Evolutionary conservation across 305 asterid species (phyloP).

Genomic region (Fraxinus baroniana): DNA sequence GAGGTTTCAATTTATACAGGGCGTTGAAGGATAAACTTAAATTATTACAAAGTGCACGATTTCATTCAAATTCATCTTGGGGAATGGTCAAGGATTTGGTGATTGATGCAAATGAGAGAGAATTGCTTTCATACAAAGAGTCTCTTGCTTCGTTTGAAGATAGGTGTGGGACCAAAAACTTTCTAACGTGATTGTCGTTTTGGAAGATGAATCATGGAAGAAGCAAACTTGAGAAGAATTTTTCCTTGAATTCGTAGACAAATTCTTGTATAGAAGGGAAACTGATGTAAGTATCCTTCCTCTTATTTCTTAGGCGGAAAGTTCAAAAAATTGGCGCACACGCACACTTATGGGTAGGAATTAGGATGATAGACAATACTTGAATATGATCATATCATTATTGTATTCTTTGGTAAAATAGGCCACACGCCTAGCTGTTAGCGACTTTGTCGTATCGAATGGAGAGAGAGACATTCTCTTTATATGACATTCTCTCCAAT

Average conservation of each 20-base stretch:
- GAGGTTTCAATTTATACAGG: not conserved
- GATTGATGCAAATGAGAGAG: not conserved
- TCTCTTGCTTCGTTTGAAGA: not conserved
- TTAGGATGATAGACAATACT: not conserved
- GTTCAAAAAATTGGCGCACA: not conserved
- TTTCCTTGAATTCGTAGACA: not conserved
- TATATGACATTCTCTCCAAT: not conserved
- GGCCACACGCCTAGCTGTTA: not conserved
- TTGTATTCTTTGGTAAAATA: not conserved
- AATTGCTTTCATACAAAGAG: not conserved
- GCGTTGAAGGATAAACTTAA: not conserved
- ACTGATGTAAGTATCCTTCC: not conserved
- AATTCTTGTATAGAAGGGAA: not conserved
- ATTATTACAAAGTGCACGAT: not conserved
- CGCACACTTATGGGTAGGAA: not conserved
- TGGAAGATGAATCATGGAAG: not conserved
- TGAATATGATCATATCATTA: not conserved
- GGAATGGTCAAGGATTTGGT: not conserved
- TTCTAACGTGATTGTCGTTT: not conserved
- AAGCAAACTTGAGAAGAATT: not conserved
- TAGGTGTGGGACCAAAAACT: not conserved
- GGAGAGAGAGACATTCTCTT: not conserved
- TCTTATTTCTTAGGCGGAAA: not conserved
- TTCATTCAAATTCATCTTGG: not conserved
- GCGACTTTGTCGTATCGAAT: not conserved